A percentile compares a stretch with the other conserved stretches of the same genome.
These are phyloP conservation scores for Aspergillus uvarum DNA, from an alignment of 2,329 filamentous ascomycete species.

Conservation along the genomic window DNA sequence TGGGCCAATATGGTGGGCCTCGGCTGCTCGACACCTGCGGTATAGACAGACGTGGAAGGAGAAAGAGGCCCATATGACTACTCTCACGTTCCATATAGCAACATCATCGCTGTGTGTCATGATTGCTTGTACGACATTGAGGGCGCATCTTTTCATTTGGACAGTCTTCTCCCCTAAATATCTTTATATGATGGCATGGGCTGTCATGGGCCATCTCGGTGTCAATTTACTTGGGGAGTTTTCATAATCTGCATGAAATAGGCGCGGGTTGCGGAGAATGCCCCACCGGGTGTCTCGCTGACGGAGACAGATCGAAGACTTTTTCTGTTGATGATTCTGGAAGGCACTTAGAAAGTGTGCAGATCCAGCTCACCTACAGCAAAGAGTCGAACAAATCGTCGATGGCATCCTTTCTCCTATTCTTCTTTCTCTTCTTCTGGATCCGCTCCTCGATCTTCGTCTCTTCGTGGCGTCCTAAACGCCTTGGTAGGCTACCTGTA, in stretches of 20 bases:
- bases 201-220: conserved; percentile 72
- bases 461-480: conserved; percentile 5
- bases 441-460: conserved; percentile 49
- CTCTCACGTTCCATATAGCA: conserved; percentile 70
- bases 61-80: conserved; percentile 54
- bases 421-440: conserved; percentile 50
- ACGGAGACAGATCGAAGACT: not conserved
- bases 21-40: conserved; percentile 51
- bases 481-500: not conserved
- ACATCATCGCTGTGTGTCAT: conserved; percentile 71
- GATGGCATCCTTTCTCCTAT: conserved; percentile 63
- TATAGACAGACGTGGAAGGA: conserved; percentile 17
- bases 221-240: conserved; percentile 65
- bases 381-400: conserved; percentile 70
- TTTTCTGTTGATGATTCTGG: not conserved
- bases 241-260: not conserved
- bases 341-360: not conserved
- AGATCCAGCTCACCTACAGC: conserved; percentile 27
- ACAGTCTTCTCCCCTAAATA: conserved; percentile 98
- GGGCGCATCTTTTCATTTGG: conserved; percentile 96
- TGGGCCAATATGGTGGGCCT: conserved; percentile 83
- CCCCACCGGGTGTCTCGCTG: not conserved
- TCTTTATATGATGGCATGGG: conserved; percentile 88
- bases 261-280: not conserved
- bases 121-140: conserved; percentile 78